Base-by-base conservation (phyloP, 257 asterid genomes). In the Verbascum thapsus region DNA sequence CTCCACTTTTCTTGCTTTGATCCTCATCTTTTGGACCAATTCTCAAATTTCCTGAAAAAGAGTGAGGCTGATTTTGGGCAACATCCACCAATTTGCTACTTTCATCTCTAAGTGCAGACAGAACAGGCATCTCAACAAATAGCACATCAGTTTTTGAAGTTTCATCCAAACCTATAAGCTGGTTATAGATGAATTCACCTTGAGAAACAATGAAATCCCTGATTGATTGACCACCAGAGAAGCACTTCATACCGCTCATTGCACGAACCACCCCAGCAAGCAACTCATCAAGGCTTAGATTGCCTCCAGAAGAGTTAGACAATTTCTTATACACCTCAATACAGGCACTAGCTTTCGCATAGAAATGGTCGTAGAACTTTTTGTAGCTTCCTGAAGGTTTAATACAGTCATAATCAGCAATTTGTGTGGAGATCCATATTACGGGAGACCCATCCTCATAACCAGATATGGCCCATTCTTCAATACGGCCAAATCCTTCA, bases 401-500 rank as follows among this genome's bases (percentile, higher is more conserved):
- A 45, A 82, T 8, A 67, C 99, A 92, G 17, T 89, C 99, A 72
- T 92, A 89, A 69, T 92, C 97, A 66, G 96, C 94, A 53, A 78
- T 42, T 34, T 79, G 88, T 23, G 99, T 92, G 19, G 96, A 74
- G n/a, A 91, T 69, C 97, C 99, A 92, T 71, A 92, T 71, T 32
- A 87, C 85, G 30, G 96, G 95, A 1, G 78, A 78, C 44, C 97
- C 99, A 32, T 89, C 97, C 73, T 92, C 99, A 71, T 89, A 89
- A 57, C 99, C 97, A 72, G 99, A 89, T 63, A 92, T 87, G 37
- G 95, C 81, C 98, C 98, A 91, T 63, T 82, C 91, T 68, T 92
- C 98, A n/a, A 92, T 66, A 9, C 96, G 96, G 19, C 99, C 99
- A 76, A 92, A 92, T 64, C 94, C 90, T 75, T 87, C 85, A 58